Evolutionary conservation across 2,329 filamentous ascomycete genomes (phyloP).

Genomic region (Aspergillus fischeri): DNA sequence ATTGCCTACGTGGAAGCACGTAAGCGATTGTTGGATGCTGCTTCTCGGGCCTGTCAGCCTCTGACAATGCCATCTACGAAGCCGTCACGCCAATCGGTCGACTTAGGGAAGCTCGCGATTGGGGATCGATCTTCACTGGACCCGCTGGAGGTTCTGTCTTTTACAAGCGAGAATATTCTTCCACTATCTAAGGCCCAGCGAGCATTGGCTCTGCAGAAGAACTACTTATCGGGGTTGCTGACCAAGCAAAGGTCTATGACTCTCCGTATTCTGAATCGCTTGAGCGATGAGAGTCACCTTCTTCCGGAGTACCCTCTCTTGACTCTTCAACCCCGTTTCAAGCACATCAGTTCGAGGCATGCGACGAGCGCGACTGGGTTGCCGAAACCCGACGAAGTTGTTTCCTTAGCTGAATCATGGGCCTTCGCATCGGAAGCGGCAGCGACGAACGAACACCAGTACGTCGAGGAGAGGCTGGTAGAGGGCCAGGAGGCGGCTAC

Average conservation of each 20-base stretch:
- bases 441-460: slow-evolving; percentile 25
- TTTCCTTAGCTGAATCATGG: slow-evolving; percentile 36
- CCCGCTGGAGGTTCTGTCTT: slow-evolving; percentile 29
- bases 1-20: slow-evolving; percentile 33
- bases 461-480: slow-evolving; percentile 30
- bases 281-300: slow-evolving; percentile 41
- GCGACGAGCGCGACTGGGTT: slow-evolving; percentile 12
- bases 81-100: slow-evolving; percentile 11
- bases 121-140: slow-evolving; percentile 18
- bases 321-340: slow-evolving; percentile 34
- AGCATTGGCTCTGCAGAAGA: slow-evolving; percentile 34
- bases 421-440: slow-evolving; percentile 37
- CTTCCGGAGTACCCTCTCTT: slow-evolving; percentile 40
- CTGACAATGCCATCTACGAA: slow-evolving; percentile 22
- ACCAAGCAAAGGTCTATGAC: slow-evolving; percentile 35
- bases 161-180: slow-evolving; percentile 28
- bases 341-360: slow-evolving; percentile 25
- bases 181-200: slow-evolving; percentile 35
- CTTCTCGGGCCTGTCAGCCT: slow-evolving; percentile 35
- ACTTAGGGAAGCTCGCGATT: slow-evolving; percentile 9
- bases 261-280: slow-evolving; percentile 34
- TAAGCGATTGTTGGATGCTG: slow-evolving; percentile 31
- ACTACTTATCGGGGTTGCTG: slow-evolving; percentile 35
- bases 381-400: slow-evolving; percentile 27
- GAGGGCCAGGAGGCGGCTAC: slow-evolving; percentile 28